A percentile compares a stretch with the other conserved stretches of the same genome.
phyloP scores from a whole-genome alignment of 169 alveolate genomes.

The Babesia ovis region DNA sequence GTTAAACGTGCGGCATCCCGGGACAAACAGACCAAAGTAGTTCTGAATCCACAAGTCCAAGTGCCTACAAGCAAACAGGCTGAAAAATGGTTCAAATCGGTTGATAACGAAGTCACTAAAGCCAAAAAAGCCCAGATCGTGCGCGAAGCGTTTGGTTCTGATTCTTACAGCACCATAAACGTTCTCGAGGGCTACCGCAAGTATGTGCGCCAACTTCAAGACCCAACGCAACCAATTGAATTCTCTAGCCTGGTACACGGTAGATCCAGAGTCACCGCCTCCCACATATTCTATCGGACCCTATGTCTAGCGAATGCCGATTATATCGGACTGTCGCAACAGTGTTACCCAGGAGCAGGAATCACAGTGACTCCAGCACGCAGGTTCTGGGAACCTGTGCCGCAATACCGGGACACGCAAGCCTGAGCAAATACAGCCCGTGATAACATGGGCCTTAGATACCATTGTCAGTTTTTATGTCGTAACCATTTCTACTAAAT shows the following conservation, averaged over 20 bases:
- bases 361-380: constrained; percentile 24
- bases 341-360: constrained; percentile 10
- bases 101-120: neutral
- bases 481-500: no score
- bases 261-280: constrained; percentile 30
- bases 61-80: constrained; percentile 3
- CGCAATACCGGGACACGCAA: neutral
- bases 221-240: neutral
- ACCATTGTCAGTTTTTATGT: no score
- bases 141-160: neutral
- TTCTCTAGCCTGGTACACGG: constrained; percentile 27
- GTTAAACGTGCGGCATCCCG: neutral
- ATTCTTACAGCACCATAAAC: constrained; percentile 36
- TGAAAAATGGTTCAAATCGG: constrained; percentile 25
- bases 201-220: constrained; percentile 27
- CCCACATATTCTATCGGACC: constrained; percentile 58
- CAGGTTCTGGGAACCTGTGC: constrained; percentile 43
- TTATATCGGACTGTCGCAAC: constrained; percentile 41
- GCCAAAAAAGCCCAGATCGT: neutral
- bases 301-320: constrained; percentile 63
- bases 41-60: neutral
- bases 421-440: no score
- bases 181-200: constrained; percentile 50
- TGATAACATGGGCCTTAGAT: no score
- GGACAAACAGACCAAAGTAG: neutral